Percentiles rank a stretch among this genome's conserved stretches.
Conservation (phyloP, 208 protist genomes). For the Wallacemonas sp. region DNA sequence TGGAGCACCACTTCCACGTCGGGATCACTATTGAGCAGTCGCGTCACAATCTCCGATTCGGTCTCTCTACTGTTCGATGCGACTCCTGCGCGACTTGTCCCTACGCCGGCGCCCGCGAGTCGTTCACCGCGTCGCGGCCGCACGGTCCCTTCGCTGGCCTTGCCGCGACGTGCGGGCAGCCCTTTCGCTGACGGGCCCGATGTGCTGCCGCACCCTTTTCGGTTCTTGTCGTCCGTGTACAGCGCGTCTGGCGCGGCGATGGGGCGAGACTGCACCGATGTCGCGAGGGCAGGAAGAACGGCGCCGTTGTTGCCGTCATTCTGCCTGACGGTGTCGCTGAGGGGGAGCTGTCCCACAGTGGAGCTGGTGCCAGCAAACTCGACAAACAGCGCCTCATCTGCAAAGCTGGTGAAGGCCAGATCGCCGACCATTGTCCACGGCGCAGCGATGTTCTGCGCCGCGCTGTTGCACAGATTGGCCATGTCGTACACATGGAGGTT, state of each 20-base stretch:
- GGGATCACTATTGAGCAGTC: conserved; percentile 31
- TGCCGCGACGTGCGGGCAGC: background rate
- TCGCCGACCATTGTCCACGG: conserved; percentile 77
- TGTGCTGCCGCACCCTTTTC: background rate
- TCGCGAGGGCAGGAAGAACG: background rate
- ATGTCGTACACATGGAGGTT: conserved; percentile 57
- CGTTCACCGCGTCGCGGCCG: conserved; percentile 6
- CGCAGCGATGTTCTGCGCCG: conserved; percentile 33
- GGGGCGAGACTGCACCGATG: background rate
- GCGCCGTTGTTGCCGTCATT: too few relatives aligned
- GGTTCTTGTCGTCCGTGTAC: background rate
- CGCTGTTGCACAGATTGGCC: conserved; percentile 39
- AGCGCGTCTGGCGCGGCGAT: background rate
- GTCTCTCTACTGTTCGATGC: background rate
- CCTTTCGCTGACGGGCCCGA: background rate
- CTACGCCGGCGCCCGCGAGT: background rate
- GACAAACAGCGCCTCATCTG: conserved; percentile 72
- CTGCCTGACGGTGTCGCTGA: conserved; percentile 14
- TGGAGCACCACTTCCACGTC: conserved; percentile 39
- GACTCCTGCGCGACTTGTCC: background rate
- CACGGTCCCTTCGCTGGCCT: background rate
- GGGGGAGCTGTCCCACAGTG: conserved; percentile 40
- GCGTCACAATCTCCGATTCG: conserved; percentile 33
- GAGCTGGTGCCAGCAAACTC: conserved; percentile 52
- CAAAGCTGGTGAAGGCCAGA: conserved; percentile 53